Percentiles rank a stretch among this genome's conserved stretches.
Conservation (phyloP, 179 eudicot genomes). For the Kewa caespitosa region DNA sequence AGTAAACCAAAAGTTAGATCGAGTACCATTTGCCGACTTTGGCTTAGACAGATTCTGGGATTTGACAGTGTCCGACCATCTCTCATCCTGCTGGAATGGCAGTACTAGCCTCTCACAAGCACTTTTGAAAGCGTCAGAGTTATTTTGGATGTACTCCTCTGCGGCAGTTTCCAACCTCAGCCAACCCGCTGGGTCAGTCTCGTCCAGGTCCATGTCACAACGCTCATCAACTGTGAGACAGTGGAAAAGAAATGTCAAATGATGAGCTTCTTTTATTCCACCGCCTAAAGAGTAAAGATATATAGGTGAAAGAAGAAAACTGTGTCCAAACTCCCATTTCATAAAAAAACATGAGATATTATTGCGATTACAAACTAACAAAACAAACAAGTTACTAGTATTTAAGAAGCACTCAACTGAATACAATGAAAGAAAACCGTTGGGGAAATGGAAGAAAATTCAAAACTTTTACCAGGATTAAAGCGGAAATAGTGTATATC, state of each 20-base stretch:
- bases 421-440: conserved; percentile 8
- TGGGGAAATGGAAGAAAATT: background rate
- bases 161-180: conserved; percentile 79
- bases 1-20: conserved; percentile 2
- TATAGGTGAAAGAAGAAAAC: conserved; percentile 6
- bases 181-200: conserved; percentile 96
- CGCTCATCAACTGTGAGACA: conserved; percentile 83
- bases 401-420: conserved; percentile 3
- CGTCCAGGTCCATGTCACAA: conserved; percentile 97
- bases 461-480: conserved; percentile 67
- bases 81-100: conserved; percentile 69
- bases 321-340: background rate
- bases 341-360: background rate
- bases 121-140: conserved; percentile 62
- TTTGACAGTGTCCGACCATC: conserved; percentile 44
- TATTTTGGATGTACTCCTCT: conserved; percentile 71
- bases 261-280: conserved; percentile 2
- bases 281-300: background rate
- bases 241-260: background rate
- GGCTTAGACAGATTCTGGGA: conserved; percentile 46
- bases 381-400: background rate
- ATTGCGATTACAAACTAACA: background rate
- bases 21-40: conserved; percentile 50
- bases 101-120: conserved; percentile 67
- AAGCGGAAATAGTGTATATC: conserved; percentile 88